Percentiles rank a stretch among this genome's conserved stretches.
These are phyloP conservation scores for Psilocybe cyanescens DNA, from an alignment of 768 basidiomycete genomes.

Conservation along the genomic window DNA sequence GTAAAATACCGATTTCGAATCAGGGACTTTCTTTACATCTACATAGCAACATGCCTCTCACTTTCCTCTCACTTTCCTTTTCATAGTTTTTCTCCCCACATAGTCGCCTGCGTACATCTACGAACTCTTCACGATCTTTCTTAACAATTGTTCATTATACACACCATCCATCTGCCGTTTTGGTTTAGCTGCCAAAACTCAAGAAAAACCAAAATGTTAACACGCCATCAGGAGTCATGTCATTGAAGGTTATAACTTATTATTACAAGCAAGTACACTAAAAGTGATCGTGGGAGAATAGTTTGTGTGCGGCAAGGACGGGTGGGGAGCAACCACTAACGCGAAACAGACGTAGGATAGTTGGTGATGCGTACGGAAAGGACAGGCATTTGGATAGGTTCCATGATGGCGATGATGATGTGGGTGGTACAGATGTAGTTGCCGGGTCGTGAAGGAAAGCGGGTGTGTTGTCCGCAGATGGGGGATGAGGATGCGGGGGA, in stretches of 20 bases:
- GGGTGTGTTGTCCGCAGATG: neutral
- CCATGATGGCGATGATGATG: neutral
- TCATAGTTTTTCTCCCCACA: no score
- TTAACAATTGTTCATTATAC: neutral
- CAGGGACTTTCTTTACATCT: neutral
- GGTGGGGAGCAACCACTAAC: neutral
- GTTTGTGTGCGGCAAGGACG: neutral
- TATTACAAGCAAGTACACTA: neutral
- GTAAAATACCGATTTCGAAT: neutral
- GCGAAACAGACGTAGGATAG: neutral
- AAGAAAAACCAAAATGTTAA: neutral
- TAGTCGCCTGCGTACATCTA: no score
- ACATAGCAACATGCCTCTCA: neutral
- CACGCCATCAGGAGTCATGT: neutral
- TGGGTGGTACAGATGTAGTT: neutral
- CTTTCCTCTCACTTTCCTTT: neutral
- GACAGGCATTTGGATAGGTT: neutral
- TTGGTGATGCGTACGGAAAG: neutral
- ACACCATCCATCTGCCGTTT: neutral
- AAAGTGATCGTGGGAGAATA: neutral
- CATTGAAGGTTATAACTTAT: neutral
- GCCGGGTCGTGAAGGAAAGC: neutral
- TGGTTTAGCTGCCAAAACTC: neutral
- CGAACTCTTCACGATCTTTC: neutral
- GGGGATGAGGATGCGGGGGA: neutral